phyloP scores from a whole-genome alignment of 2,329 filamentous ascomycete genomes.

The Diaporthe sp. region DNA sequence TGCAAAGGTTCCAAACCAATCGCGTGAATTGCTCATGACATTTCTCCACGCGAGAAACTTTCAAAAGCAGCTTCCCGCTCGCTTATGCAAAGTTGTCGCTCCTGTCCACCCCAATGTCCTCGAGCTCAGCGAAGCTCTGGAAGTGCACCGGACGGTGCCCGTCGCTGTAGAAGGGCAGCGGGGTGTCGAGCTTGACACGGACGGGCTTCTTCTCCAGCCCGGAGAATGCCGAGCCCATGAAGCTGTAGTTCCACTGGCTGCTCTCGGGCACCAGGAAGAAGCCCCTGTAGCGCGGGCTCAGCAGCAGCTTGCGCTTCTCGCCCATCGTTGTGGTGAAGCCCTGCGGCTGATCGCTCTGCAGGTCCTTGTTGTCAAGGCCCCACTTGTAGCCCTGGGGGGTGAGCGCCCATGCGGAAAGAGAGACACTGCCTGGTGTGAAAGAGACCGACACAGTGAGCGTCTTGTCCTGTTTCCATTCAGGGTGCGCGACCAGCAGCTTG shows the following conservation, averaged over 20 bases:
- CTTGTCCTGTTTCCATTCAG: slow-evolving; percentile 84
- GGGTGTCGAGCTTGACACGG: slow-evolving; percentile 94
- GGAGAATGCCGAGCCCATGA: slow-evolving; percentile 91
- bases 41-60: not conserved
- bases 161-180: slow-evolving; percentile 89
- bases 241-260: slow-evolving; percentile 96
- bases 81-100: slow-evolving; percentile 89
- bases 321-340: slow-evolving; percentile 94
- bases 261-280: slow-evolving; percentile 96
- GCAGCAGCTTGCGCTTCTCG: slow-evolving; percentile 91
- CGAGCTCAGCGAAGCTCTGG: slow-evolving; percentile 95
- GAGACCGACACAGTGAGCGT: slow-evolving; percentile 95
- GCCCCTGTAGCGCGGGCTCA: slow-evolving; percentile 92
- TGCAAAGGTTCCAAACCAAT: not conserved
- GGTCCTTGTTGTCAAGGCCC: slow-evolving; percentile 96
- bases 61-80: not conserved
- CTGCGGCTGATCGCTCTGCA: slow-evolving; percentile 89
- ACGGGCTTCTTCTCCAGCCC: slow-evolving; percentile 90
- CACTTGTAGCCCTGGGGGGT: slow-evolving; percentile 95
- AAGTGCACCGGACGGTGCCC: slow-evolving; percentile 95
- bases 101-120: slow-evolving; percentile 95
- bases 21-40: not conserved
- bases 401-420: slow-evolving; percentile 91
- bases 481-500: slow-evolving; percentile 85
- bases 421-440: slow-evolving; percentile 96